Evolutionary conservation across 2,329 filamentous ascomycete species (phyloP), one percentile per base, ranked within the genome.

Genomic region (Colletotrichum cordylinicola): DNA sequence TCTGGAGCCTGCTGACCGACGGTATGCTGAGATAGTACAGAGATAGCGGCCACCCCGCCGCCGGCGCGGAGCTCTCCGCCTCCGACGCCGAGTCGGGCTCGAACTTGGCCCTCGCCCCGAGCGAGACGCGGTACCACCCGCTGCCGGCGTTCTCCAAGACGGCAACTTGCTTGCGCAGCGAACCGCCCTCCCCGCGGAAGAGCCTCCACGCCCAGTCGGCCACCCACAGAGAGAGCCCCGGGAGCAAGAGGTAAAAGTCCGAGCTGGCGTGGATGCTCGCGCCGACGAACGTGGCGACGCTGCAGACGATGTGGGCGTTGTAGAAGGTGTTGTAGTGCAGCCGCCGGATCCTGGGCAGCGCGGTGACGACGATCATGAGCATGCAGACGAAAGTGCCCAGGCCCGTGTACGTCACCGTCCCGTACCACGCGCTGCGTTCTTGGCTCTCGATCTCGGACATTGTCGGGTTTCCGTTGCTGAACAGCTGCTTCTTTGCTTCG

Each of bases 161-260:
- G 4, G 55, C 76, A 13, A 35, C 58, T 27, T 65, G 64, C 24
- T 27, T 64, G 10, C 37, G 29, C 21, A 78, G 10, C 1, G 24
- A 62, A 2, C 76, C 70, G 1, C 35, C 24, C 16, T 76, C 65
- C 6, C 76, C 76, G 16, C 64, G 58, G 52, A 78, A 70, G 9
- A 78, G 35, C 3, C 76, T 37, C 61, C 74, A 76, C 10, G 10
- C 13, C 75, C 76, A 77, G 12, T 78, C 77, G 3, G 55, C 48
- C 10, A 76, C 12, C 70, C 73, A 72, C 1, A 78, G 43, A 4
- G 73, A 27, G 5, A 78, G 62, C 4, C 77, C 76, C 3, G 76
- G 77, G 2, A 78, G 21, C 6, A 78, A 74, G 15, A 77, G 70
- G 24, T 78, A 78, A 39, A 78, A 78, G 61, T 78, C 68, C 4